Evolutionary conservation across 805 yeast genomes (phyloP), one percentile per base, ranked within the genome.

Genomic region (Cyberlindnera amylophila): DNA sequence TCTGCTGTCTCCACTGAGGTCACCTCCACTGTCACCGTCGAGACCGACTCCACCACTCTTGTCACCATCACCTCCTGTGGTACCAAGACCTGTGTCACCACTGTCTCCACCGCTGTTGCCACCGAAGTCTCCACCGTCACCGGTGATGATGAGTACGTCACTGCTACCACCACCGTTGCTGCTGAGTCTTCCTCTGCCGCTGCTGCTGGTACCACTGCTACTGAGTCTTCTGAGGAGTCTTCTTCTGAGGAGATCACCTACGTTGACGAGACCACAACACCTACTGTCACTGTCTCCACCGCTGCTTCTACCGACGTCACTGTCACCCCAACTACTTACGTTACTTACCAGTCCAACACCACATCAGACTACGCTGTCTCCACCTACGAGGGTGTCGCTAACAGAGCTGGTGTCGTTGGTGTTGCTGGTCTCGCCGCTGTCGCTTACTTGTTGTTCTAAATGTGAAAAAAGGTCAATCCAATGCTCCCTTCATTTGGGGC

Each of bases 261-360:
- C 42, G 71, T 74, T 35, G 58, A 55, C 21, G 59, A 51, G 24
- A 61, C 63, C 38, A 58, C 65, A 19, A 66, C 71, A 14, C 66
- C 70, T 38, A 66, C 71, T 26, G 51, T 64, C 19, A 49, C 58
- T 11, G 34, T 47, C 30, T 69, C 79, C 29, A 65, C 66, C 40
- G 72, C 67, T 47, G 69, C 74, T 51, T 68, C 75, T 27, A 71
- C 76, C 28, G 55, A 52, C 31, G 52, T 58, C 42, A 61, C 64
- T 24, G 53, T 61, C 32, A 66, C 70, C 29, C 66, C 69, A 44
- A 65, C 69, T n/a, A 57, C 65, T 38, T 57, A 52, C 56, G 54
- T 62, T 27, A 65, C 67, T 54, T 38, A 58, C 63, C 45, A 46
- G 46, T 39, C 51, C 23, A 48, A 37, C 50, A 49, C 47, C 31